Conservation (phyloP, 495 filamentous ascomycete species). For the Aspergillus leporis region DNA sequence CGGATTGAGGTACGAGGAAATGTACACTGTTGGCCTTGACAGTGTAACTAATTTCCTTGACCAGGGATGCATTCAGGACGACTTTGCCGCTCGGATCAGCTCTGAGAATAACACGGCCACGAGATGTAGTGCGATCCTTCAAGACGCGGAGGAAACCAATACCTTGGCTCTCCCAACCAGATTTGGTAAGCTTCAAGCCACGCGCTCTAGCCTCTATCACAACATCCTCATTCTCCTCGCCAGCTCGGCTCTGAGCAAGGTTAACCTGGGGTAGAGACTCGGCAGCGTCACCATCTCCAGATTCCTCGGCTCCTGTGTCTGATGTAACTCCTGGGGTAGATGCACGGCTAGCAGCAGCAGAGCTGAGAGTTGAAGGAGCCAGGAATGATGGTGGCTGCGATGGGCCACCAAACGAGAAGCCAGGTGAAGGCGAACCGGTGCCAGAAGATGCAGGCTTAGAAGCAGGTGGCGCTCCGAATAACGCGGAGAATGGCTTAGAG, state of each 20-base stretch:
- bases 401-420: constrained; percentile 41
- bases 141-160: constrained; percentile 66
- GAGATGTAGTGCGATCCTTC: constrained; percentile 62
- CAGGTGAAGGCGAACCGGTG: constrained; percentile 26
- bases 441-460: constrained; percentile 28
- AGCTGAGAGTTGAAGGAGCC: constrained; percentile 35
- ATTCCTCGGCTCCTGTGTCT: constrained; percentile 60
- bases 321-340: constrained; percentile 54
- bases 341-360: constrained; percentile 32
- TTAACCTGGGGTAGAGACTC: constrained; percentile 56
- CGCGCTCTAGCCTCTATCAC: constrained; percentile 64
- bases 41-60: constrained; percentile 59
- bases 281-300: constrained; percentile 53
- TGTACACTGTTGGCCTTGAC: constrained; percentile 55
- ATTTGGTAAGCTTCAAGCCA: constrained; percentile 51
- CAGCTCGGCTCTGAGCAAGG: constrained; percentile 60
- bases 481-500: constrained; percentile 38
- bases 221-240: constrained; percentile 70
- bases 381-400: constrained; percentile 33
- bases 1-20: constrained; percentile 52
- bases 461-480: constrained; percentile 41
- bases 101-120: constrained; percentile 64
- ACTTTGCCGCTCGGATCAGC: constrained; percentile 69
- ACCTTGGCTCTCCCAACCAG: constrained; percentile 59
- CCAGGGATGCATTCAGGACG: constrained; percentile 64